Evolutionary conservation across 108 stramenopile species (phyloP).

Genomic region (Aurantiochytrium sp.): DNA sequence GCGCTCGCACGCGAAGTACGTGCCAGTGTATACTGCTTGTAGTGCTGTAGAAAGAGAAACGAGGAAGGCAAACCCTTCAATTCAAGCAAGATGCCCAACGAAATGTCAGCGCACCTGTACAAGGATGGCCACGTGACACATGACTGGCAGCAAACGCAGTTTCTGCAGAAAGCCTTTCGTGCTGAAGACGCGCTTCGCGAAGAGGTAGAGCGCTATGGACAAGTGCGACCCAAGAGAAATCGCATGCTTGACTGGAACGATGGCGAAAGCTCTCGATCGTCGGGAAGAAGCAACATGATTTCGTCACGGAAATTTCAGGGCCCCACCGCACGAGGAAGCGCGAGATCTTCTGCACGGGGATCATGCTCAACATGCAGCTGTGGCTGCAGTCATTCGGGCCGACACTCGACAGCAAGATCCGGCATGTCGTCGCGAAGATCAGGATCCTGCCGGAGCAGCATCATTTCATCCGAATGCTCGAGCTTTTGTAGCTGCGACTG

Average conservation of each 20-base stretch:
- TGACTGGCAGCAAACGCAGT: not conserved
- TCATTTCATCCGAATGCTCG: not conserved
- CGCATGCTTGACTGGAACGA: conserved; percentile 5
- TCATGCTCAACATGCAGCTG: not conserved
- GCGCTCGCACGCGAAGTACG: too few relatives aligned
- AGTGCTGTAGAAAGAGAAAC: too few relatives aligned
- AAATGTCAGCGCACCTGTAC: not conserved
- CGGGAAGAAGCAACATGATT: not conserved
- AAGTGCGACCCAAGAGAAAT: not conserved
- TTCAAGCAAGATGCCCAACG: not conserved
- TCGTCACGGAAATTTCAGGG: not conserved
- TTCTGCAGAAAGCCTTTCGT: not conserved
- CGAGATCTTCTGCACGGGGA: not conserved
- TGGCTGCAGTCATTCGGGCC: not conserved
- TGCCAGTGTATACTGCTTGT: too few relatives aligned
- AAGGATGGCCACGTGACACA: not conserved
- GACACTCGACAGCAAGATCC: not conserved
- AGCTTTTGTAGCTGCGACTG: not conserved
- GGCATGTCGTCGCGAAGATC: not conserved
- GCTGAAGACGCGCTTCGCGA: not conserved
- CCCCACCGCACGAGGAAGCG: not conserved
- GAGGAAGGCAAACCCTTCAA: not conserved
- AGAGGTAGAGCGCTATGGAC: not conserved
- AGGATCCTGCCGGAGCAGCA: not conserved
- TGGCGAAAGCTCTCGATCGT: not conserved